Conservation (phyloP, 306 rosid genomes). For the Luffa aegyptiaca region DNA sequence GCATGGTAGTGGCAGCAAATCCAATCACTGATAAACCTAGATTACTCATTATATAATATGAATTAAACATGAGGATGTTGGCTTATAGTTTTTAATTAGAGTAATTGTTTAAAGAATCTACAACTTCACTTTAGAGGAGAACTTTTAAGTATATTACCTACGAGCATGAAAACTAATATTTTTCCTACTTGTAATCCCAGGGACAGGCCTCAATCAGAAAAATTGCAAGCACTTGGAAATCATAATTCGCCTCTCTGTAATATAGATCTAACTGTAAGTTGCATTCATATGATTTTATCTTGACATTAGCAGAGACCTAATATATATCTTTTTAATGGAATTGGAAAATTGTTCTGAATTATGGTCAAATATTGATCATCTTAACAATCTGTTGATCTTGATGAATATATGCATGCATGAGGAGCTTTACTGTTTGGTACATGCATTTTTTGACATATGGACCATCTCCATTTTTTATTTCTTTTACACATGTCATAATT, state of each 20-base stretch:
- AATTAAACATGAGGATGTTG: not conserved
- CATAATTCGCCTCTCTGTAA: constrained; percentile 58
- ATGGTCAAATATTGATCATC: not conserved
- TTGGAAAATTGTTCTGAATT: not conserved
- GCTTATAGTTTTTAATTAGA: not conserved
- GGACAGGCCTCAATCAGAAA: constrained; percentile 65
- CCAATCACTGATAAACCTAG: not conserved
- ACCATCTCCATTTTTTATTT: not conserved
- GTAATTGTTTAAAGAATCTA: not conserved
- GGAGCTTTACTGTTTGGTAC: not conserved
- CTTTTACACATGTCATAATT: not conserved
- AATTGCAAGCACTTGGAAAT: constrained; percentile 52
- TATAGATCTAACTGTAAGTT: constrained; percentile 76
- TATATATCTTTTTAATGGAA: not conserved
- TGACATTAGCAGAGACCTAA: not conserved
- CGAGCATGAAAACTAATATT: constrained; percentile 11
- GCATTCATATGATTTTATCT: constrained; percentile 4
- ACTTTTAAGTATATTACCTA: not conserved
- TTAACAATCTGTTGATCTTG: not conserved
- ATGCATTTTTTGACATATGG: not conserved
- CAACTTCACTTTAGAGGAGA: not conserved
- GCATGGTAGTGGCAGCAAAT: not conserved
- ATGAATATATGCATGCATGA: not conserved
- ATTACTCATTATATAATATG: not conserved
- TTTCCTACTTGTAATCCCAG: constrained; percentile 32